Base-by-base conservation (phyloP, 495 filamentous ascomycete genomes). In the Aspergillus olivimuriae region DNA sequence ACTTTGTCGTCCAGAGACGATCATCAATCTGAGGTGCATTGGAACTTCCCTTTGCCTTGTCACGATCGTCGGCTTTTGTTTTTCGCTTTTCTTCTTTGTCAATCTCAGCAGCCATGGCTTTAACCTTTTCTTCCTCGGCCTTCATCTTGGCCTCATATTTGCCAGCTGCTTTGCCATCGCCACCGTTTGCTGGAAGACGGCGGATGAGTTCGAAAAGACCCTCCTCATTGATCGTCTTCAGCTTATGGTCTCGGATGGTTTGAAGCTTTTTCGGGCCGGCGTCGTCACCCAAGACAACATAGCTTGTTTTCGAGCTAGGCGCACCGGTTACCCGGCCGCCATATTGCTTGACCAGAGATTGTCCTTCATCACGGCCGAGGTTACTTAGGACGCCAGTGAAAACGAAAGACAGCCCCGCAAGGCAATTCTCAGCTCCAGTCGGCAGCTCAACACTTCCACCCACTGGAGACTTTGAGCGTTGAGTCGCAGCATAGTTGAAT, bases 391-490 rank as follows among this genome's bases (percentile, higher is more conserved):
- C 67, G 17, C 92, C 92, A 11, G 92, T 97, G 48, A 99, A 99
- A n/a, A 99, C 92, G 53, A 99, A 99, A 0, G 81, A 81, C 45
- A 97, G 69, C n/a, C 92, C 94, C 33, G 86, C 81, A 38, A 99
- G 74, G 59, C 92, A 99, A 51, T 96, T 90, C 12, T 92, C 86
- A 39, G 80, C 83, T 6, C 92, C 92, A 20, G 74, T 73, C 9
- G 92, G 92, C 39, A 92, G 65, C n/a, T 89, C 87, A 43, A 71
- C 77, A 11, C 75, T 68, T 17, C 76, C 83, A 34, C 74, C 75
- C 22, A 75, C 79, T 30, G 84, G 78, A 4, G 82, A 74, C 34
- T 64, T 37, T 60, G 76, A 44, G 69, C 66, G 64, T 74, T 80
- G 47, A 33, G 62, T 75, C 66, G 60, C 76, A 63, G 56, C 65